phyloP scores from a whole-genome alignment of 139 green algal genomes.

The Trebouxia sp. region DNA sequence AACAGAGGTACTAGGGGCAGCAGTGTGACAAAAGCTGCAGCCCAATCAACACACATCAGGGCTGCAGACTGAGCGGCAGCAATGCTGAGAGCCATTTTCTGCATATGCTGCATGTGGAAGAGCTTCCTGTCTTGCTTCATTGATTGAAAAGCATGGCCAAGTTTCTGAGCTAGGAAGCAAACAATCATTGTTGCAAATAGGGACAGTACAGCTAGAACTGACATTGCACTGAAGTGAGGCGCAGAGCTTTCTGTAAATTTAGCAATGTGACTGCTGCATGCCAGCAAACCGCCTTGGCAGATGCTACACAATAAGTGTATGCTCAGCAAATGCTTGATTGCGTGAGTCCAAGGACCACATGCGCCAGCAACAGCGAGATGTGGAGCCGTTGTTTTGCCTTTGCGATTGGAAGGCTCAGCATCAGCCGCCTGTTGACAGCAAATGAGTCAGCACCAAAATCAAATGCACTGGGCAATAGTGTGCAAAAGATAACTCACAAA shows the following conservation, averaged over 20 bases:
- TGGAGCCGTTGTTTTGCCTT: neutral
- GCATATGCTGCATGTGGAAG: neutral
- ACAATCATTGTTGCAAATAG: no score
- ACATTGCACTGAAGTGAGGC: no score
- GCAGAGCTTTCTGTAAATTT: no score
- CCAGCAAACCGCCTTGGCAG: no score
- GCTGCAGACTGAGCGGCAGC: conserved; percentile 41
- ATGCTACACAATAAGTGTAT: no score
- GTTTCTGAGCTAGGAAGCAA: neutral
- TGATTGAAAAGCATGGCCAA: neutral
- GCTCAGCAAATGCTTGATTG: no score
- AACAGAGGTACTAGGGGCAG: conserved; percentile 1
- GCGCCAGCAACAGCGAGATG: neutral
- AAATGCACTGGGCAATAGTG: neutral
- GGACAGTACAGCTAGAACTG: no score
- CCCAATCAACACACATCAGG: conserved; percentile 59
- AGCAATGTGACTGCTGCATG: no score
- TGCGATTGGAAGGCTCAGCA: no score
- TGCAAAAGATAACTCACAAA: neutral
- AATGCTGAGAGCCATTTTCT: conserved; percentile 27
- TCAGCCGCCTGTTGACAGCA: no score
- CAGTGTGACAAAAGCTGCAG: conserved; percentile 34
- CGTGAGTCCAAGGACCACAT: no score
- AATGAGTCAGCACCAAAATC: neutral
- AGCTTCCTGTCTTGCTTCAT: neutral